Evolutionary conservation across 2,329 filamentous ascomycete genomes (phyloP).

Genomic region (Aspergillus sp.): DNA sequence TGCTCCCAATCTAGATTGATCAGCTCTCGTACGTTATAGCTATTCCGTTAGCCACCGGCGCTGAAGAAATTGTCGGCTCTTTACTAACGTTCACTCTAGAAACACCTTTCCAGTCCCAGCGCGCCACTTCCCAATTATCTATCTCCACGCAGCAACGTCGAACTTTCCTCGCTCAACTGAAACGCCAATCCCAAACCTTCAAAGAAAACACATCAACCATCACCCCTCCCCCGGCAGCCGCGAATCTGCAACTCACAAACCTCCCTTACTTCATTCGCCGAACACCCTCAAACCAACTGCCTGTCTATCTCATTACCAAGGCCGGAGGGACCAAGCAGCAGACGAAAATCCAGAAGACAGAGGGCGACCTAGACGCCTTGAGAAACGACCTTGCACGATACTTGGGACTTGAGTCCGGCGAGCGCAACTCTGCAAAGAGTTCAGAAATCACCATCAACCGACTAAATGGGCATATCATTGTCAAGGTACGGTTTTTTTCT

Average conservation of each 20-base stretch:
- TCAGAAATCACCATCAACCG: constrained; percentile 52
- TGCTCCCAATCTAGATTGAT: constrained; percentile 26
- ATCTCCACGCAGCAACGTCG: constrained; percentile 31
- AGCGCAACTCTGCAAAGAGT: constrained; percentile 31
- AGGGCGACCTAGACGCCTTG: constrained; percentile 68
- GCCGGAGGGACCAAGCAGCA: constrained; percentile 72
- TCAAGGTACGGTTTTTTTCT: constrained; percentile 59
- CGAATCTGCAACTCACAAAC: constrained; percentile 40
- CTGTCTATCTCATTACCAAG: constrained; percentile 74
- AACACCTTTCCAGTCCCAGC: constrained; percentile 22
- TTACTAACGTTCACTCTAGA: constrained; percentile 21
- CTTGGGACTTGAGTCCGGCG: constrained; percentile 56
- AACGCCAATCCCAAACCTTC: constrained; percentile 35
- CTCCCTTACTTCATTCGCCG: constrained; percentile 71
- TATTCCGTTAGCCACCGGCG: constrained; percentile 9
- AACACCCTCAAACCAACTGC: constrained; percentile 68
- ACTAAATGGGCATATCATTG: constrained; percentile 70
- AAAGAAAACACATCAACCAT: constrained; percentile 27
- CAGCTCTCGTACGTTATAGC: constrained; percentile 30
- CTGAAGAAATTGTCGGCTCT: neutral
- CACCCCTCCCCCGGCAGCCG: constrained; percentile 32
- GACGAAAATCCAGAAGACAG: constrained; percentile 75
- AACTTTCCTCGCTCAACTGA: constrained; percentile 39
- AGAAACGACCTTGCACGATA: constrained; percentile 61
- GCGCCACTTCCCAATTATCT: constrained; percentile 15